Percentiles rank a stretch among this genome's conserved stretches.
Evolutionary conservation across 2,329 filamentous ascomycete genomes (phyloP).

Genomic region (Colletotrichum gloeosporioides): DNA sequence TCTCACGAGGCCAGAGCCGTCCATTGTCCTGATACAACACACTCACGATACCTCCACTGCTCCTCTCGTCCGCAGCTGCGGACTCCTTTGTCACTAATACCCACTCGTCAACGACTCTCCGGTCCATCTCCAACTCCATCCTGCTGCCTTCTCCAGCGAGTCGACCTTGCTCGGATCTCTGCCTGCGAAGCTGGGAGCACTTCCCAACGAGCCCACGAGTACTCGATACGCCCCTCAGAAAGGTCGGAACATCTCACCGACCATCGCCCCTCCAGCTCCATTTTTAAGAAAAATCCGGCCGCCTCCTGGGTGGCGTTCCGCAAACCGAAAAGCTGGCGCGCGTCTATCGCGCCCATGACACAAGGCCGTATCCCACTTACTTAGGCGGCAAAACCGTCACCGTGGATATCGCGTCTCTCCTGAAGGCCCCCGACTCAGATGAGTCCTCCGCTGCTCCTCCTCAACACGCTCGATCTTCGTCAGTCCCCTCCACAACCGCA

Average conservation of each 20-base stretch:
- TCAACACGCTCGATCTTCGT: constrained; percentile 40
- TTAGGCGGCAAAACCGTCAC: constrained; percentile 61
- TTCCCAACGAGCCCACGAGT: background rate
- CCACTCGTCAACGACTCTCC: background rate
- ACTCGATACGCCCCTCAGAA: background rate
- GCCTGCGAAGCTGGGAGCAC: background rate
- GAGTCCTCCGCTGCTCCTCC: constrained; percentile 64
- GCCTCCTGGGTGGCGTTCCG: constrained; percentile 3
- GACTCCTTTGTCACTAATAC: background rate
- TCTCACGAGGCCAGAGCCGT: background rate
- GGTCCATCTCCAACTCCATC: background rate
- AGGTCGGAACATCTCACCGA: constrained; percentile 6
- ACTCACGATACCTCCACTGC: background rate
- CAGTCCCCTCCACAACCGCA: constrained; percentile 34
- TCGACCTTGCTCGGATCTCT: constrained; percentile 3
- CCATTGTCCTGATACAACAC: background rate
- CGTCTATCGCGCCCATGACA: constrained; percentile 35
- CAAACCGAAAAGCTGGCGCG: constrained; percentile 23
- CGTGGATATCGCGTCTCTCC: constrained; percentile 94
- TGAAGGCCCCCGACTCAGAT: constrained; percentile 78
- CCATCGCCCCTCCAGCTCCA: background rate
- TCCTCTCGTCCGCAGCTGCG: background rate
- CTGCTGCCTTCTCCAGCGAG: background rate
- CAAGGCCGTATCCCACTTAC: constrained; percentile 27
- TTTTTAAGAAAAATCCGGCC: constrained; percentile 2